A percentile compares a stretch with the other conserved stretches of the same genome.
These are phyloP conservation scores for Pseudopyricularia javanii DNA, from an alignment of 2,329 filamentous ascomycete genomes.

Conservation along the genomic window DNA sequence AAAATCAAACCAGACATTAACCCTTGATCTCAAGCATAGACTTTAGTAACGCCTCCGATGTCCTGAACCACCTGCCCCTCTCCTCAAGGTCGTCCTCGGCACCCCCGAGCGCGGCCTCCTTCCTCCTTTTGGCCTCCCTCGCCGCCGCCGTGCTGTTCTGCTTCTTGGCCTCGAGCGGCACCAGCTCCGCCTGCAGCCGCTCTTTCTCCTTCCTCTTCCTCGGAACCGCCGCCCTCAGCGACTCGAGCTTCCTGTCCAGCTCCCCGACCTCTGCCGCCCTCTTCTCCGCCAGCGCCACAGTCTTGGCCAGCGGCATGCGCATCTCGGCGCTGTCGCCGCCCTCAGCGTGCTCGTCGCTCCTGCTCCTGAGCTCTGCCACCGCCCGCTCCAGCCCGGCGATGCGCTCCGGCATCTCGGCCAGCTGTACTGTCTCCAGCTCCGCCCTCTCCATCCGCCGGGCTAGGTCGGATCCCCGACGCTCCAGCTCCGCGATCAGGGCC, in stretches of 20 bases:
- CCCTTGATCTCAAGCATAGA: slow-evolving; percentile 33
- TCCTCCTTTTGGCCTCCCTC: slow-evolving; percentile 57
- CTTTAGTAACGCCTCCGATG: slow-evolving; percentile 51
- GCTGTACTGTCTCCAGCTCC: slow-evolving; percentile 30
- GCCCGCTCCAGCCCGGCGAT: slow-evolving; percentile 34
- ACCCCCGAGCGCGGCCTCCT: slow-evolving; percentile 51
- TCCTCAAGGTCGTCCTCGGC: slow-evolving; percentile 66
- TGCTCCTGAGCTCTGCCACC: slow-evolving; percentile 29
- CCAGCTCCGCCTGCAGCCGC: slow-evolving; percentile 53
- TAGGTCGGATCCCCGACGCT: slow-evolving; percentile 48
- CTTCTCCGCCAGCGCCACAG: slow-evolving; percentile 36
- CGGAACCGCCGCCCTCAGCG: slow-evolving; percentile 48
- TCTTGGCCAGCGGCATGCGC: slow-evolving; percentile 45
- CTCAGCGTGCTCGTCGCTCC: neutral
- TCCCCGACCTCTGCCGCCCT: slow-evolving; percentile 38
- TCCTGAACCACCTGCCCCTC: slow-evolving; percentile 62
- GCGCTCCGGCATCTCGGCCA: slow-evolving; percentile 38
- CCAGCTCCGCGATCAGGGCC: slow-evolving; percentile 60
- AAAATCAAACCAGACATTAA: neutral
- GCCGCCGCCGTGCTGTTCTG: slow-evolving; percentile 47
- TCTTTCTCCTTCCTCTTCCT: slow-evolving; percentile 57
- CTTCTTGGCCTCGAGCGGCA: slow-evolving; percentile 55
- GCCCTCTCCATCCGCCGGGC: slow-evolving; percentile 39
- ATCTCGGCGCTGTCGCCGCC: slow-evolving; percentile 19
- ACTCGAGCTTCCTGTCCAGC: slow-evolving; percentile 51